A percentile compares a stretch with the other conserved stretches of the same genome.
Evolutionary conservation across 2,329 filamentous ascomycete genomes (phyloP).

Genomic region (Rhexocercosporidium sp.): DNA sequence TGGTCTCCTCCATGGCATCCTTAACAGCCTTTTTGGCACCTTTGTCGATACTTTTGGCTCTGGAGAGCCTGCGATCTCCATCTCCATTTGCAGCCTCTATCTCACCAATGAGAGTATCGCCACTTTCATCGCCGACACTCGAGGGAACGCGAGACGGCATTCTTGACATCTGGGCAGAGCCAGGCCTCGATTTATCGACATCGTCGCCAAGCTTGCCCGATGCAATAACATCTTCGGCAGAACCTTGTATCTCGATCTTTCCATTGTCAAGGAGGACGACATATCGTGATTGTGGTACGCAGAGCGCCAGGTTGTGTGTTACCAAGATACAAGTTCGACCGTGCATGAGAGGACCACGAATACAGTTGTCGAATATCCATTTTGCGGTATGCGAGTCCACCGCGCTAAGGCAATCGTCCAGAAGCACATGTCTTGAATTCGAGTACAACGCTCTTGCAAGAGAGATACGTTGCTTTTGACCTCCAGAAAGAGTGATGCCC

Average conservation of each 20-base stretch:
- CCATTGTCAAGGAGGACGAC: slow-evolving; percentile 90
- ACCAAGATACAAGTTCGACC: slow-evolving; percentile 92
- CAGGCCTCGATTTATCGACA: slow-evolving; percentile 73
- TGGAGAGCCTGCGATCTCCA: slow-evolving; percentile 48
- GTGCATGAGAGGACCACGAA: slow-evolving; percentile 87
- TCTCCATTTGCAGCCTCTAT: slow-evolving; percentile 50
- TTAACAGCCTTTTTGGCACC: slow-evolving; percentile 51
- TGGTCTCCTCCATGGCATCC: slow-evolving; percentile 72
- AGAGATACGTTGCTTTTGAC: slow-evolving; percentile 97
- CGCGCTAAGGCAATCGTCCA: slow-evolving; percentile 95
- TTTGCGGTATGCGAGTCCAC: slow-evolving; percentile 98
- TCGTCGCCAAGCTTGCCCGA: slow-evolving; percentile 92
- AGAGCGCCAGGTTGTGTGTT: slow-evolving; percentile 92
- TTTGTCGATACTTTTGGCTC: slow-evolving; percentile 41
- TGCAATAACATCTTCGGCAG: slow-evolving; percentile 76
- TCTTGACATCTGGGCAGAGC: slow-evolving; percentile 72
- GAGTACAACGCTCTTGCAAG: slow-evolving; percentile 97
- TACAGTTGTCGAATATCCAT: slow-evolving; percentile 95
- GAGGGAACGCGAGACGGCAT: slow-evolving; percentile 81
- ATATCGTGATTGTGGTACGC: slow-evolving; percentile 78
- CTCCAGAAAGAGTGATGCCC: slow-evolving; percentile 93
- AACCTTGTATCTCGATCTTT: slow-evolving; percentile 76
- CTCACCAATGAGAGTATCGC: slow-evolving; percentile 55
- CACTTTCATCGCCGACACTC: slow-evolving; percentile 68
- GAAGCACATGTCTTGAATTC: slow-evolving; percentile 84